Base-by-base conservation (phyloP, 225 moss, liverwort and hornwort genomes). In the Pleurozium schreberi region DNA sequence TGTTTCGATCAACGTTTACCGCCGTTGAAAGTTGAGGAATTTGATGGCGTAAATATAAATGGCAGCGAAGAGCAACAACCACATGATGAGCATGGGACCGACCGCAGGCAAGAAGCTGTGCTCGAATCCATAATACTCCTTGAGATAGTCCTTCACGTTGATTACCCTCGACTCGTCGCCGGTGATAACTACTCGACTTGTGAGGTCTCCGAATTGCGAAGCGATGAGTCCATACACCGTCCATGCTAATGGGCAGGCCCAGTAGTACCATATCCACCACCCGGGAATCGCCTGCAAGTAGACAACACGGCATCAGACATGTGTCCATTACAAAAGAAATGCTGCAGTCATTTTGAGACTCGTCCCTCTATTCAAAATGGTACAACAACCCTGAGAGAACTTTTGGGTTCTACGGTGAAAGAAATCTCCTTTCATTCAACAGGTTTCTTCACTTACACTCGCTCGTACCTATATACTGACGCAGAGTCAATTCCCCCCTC, bases 221-320 rank as follows among this genome's bases (percentile, higher is more conserved):
- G 91, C 87, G 5, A 95, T 90, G 70, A 92, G 61, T 10, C 88
- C 94, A 77, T 96, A 94, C 25, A 96, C 87, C 10, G 86, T 92
- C 90, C 94, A 95, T 10, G 96, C 96, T 87, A 95, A 73, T 21
- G 95, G 96, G 86, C 93, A 93, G 27, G 74, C 58, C 96, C 96
- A 95, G 80, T 96, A 96, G 81, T 95, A 97, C 97, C 97, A 97
- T 22, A 93, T 90, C 96, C 96, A 96, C 96, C 96, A 96, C 61
- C 88, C 87, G 33, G 96, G 96, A 81, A 96, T 95, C 63, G 88
- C 42, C 96, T 96, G 95, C 91, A 92, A 65, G 47, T 38, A 84
- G 25, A n/a, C 52, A 81, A 82, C 30, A 82, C 87, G 8, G 12
- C 76, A 78, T 87, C 73, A 89, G 28, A 77, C 36, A 33, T 58